Conservation (phyloP, 768 basidiomycete species). For the Myochromella boudieri region DNA sequence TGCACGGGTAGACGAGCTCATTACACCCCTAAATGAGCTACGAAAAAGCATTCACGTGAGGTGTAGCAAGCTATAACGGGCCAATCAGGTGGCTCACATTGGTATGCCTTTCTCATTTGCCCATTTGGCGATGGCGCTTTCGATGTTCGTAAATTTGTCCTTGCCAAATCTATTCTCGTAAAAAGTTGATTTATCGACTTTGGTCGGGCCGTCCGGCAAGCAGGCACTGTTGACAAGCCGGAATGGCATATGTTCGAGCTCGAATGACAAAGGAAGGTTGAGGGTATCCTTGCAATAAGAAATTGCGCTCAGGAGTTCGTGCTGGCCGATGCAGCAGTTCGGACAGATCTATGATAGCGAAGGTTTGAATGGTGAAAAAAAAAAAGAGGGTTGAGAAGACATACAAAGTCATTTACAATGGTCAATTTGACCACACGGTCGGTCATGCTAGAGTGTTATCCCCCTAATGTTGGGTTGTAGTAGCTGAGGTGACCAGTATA, state of each 20-base stretch:
- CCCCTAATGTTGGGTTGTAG: constrained; percentile 5
- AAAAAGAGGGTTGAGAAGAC: constrained; percentile 7
- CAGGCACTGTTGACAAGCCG: constrained; percentile 39
- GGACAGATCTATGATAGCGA: constrained; percentile 39
- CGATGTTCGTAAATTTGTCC: constrained; percentile 42
- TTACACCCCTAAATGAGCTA: constrained; percentile 59
- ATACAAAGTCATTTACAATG: constrained; percentile 49
- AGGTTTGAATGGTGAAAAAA: constrained; percentile 5
- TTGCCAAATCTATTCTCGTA: constrained; percentile 50
- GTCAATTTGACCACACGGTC: constrained; percentile 46
- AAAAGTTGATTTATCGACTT: constrained; percentile 41
- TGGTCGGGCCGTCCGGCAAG: constrained; percentile 36
- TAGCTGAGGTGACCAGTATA: background rate
- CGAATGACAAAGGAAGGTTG: constrained; percentile 46
- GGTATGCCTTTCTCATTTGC: constrained; percentile 56
- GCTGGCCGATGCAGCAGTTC: constrained; percentile 53
- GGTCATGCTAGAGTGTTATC: constrained; percentile 30
- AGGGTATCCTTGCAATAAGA: constrained; percentile 46
- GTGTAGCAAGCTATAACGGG: background rate
- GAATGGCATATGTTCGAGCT: constrained; percentile 54
- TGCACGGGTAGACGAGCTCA: constrained; percentile 66
- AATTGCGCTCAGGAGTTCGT: constrained; percentile 52
- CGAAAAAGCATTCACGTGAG: constrained; percentile 6
- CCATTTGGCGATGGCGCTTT: constrained; percentile 48
- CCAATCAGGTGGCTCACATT: constrained; percentile 40